Evolutionary conservation across 208 protist genomes (phyloP), one percentile per base, ranked within the genome.

Genomic region (Trypanosoma platydactyli): DNA sequence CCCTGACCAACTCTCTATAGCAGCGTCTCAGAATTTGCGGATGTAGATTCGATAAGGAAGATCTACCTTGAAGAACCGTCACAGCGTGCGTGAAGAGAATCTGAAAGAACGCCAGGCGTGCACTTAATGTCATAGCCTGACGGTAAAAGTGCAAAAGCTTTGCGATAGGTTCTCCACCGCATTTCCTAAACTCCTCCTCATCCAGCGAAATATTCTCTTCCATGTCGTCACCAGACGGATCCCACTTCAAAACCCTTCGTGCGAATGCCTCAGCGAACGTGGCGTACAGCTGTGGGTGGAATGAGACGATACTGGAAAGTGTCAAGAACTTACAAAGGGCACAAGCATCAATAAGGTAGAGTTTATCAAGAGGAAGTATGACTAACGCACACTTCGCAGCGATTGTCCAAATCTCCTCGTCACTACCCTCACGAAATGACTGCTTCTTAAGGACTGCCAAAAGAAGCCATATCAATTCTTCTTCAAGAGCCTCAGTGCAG

Each of bases 381-480:
- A 76, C 79, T 13, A 94, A 44, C n/a, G 78, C 61, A 52, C 86
- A 94, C 68, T 95, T 95, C 16, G 76, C 81, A 12, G 87, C 90
- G 5, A 81, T 80, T 30, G 68, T 84, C 85, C 86, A 92, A 27
- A 78, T 81, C 56, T 78, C 87, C 38, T 87, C 83, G 62, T 95
- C 90, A 45, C 69, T 75, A 30, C 66, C 55, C 29, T 80, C 77
- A 25, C 75, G 48, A 29, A 88, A 63, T 24, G 81, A 76, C 61
- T 96, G 91, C 6, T 85, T 81, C 48, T 64, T 27, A 25, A 89
- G 65, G 5, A 96, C 64, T 46, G 66, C 73, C 33, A 90, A 61
- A 60, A 91, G 59, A 60, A 96, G 54, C 86, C 88, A 96, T 20
- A 89, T 55, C 46, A 96, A 61, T 66, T 96, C 88, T 45, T 86